Evolutionary conservation across 1,284 basidiomycete genomes (phyloP), one percentile per base, ranked within the genome.

Genomic region (Trichosporon coremiiforme): DNA sequence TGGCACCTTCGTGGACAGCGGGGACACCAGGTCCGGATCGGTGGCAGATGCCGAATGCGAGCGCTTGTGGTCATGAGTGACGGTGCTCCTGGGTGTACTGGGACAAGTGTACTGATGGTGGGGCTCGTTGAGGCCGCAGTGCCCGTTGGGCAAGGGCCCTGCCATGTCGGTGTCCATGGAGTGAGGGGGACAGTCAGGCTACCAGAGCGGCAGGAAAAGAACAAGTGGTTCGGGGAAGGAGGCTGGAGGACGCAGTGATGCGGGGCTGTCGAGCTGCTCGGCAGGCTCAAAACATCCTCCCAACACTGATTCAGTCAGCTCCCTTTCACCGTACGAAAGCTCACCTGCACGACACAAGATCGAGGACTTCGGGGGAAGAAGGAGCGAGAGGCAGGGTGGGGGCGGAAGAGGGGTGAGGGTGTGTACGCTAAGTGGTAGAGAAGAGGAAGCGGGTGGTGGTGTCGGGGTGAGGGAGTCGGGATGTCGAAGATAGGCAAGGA

Each of bases 241-340:
- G 50, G 50, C 50, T 22, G 20, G 20, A 25, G 22, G 50, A 53
- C 20, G 50, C 50, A 47, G 13, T 47, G 45, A 20, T 53, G 22
- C n/a, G 22, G 20, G 22, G 50, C 17, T 17, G 50, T 17, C 50
- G 50, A 53, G 50, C 50, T 22, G 20, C 20, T 8, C 50, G 50
- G 50, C 50, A 53, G 20, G 50, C n/a, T 53, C 50, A 53, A 53
- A 8, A 22, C 50, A 53, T 53, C 22, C 50, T 53, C 50, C 50
- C 20, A 12, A 50, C 20, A 53, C 50, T 53, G 50, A 10, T 20
- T 25, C 20, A 53, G 50, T 53, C 20, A 53, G 50, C 20, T 53
- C 10, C 3, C 10, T 38, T 10, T 10, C 33, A 7, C 2, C 8
- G 50, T 10, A 22, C 20, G 8, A 22, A 5, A 53, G 22, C 50